Base-by-base conservation (phyloP, 768 basidiomycete species). In the Hypsizygus marmoreus region DNA sequence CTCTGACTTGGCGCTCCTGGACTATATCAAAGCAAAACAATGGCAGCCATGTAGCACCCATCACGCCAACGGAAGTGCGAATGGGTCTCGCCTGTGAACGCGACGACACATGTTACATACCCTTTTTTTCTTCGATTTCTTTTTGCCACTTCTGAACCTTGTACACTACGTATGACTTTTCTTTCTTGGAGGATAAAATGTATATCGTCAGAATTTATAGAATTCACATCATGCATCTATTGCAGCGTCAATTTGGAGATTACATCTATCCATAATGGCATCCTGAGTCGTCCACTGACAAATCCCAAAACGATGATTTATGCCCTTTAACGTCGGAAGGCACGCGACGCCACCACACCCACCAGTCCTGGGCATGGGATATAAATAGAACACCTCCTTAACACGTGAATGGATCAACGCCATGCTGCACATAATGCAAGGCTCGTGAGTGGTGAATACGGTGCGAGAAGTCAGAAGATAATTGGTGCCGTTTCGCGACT, bases 401-500 rank as follows among this genome's bases (percentile, higher is more conserved):
- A 97, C 91, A n/a, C 97, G 81, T 1, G 91, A 94, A 66, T 99
- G 97, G 5, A 97, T 70, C 16, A 98, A 69, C 2, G 94, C 91
- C 97, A 99, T 99, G 57, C 85, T 82, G 64, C 97, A 99, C 91
- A 98, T 93, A 45, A 99, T 79, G 56, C 97, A 99, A 0, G 97
- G 97, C 57, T 99, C 97, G 66, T 99, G 95, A 8, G 92, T 91
- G 42, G 83, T 81, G 71, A 98, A 98, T 19, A 97, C 73, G 1
- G 84, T 82, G 13, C 84, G 77, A 2, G 84, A 82, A 0, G 93
- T 97, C 19, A 98, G 75, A 33, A 97, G 84, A 66, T 99, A 99
- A 59, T 88, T 86, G 1, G 84, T 70, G 11, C 90, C 87, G 54
- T 90, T 91, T 43, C 57, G 64, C 30, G 49, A 30, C 17, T 49